Conservation (phyloP, 495 filamentous ascomycete genomes). For the Pseudevernia furfuracea region DNA sequence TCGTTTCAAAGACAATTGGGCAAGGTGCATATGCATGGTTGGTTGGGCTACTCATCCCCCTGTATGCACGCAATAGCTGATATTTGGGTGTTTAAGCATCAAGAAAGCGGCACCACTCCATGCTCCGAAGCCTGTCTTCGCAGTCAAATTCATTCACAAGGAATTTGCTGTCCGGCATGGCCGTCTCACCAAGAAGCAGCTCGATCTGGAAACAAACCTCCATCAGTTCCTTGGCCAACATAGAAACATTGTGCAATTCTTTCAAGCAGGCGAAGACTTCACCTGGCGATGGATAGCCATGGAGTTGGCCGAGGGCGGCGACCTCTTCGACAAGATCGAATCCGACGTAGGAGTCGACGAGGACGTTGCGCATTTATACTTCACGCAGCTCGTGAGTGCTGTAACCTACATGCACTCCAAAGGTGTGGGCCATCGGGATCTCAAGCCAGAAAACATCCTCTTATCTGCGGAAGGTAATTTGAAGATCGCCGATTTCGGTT, state of each 20-base stretch:
- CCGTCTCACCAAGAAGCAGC: constrained; percentile 78
- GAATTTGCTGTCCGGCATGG: constrained; percentile 83
- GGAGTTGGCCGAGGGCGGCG: constrained; percentile 92
- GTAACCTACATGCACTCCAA: constrained; percentile 93
- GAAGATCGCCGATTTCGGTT: constrained; percentile 95
- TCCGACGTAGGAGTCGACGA: constrained; percentile 87
- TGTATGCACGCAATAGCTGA: constrained; percentile 17
- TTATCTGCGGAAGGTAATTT: constrained; percentile 75
- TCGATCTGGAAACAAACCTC: constrained; percentile 79
- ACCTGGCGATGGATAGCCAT: constrained; percentile 98
- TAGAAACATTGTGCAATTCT: constrained; percentile 87
- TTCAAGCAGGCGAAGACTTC: constrained; percentile 73
- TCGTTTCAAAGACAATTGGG: constrained; percentile 93
- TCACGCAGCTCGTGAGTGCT: constrained; percentile 81
- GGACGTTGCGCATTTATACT: constrained; percentile 94
- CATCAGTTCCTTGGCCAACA: constrained; percentile 84
- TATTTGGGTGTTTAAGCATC: constrained; percentile 49
- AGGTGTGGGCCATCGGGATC: constrained; percentile 79
- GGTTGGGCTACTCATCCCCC: constrained; percentile 30
- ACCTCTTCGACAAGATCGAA: constrained; percentile 99
- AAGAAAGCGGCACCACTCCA: constrained; percentile 81
- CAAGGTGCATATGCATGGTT: constrained; percentile 96
- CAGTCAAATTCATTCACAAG: constrained; percentile 96
- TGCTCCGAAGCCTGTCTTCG: constrained; percentile 68
- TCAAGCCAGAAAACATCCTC: constrained; percentile 87